Percentiles rank a stretch among this genome's conserved stretches.
Conservation (phyloP, 208 protist species). For the Leishmania mexicana region DNA sequence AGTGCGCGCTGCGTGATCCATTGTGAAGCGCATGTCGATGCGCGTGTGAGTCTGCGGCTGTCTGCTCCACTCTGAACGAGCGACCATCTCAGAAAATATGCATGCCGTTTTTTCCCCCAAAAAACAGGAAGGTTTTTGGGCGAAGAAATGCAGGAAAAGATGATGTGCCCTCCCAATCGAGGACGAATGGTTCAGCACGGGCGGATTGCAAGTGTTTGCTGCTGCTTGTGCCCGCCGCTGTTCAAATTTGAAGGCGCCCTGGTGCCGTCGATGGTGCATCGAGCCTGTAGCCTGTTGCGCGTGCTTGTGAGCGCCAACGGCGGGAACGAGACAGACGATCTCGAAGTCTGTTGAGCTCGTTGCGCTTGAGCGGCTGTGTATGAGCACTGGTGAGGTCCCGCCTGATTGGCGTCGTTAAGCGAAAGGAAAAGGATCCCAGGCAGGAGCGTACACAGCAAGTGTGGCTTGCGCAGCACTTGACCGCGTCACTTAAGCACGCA, state of each 20-base stretch:
- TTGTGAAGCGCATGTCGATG: neutral
- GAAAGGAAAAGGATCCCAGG: neutral
- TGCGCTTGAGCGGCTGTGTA: neutral
- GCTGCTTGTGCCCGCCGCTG: neutral
- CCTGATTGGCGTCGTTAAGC: too few species aligned
- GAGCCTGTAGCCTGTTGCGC: neutral
- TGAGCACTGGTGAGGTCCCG: neutral
- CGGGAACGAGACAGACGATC: neutral
- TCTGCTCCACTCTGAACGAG: neutral
- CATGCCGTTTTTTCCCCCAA: neutral
- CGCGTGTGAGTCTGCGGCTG: neutral
- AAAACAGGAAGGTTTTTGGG: neutral
- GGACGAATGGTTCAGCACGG: neutral
- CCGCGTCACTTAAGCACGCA: too few species aligned
- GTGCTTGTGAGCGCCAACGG: neutral
- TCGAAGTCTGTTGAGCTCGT: neutral
- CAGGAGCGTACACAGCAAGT: neutral
- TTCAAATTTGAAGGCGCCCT: neutral
- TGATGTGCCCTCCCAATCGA: neutral
- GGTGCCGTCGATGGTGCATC: neutral
- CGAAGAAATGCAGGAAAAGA: neutral
- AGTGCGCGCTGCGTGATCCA: neutral
- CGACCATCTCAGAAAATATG: neutral
- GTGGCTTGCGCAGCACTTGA: neutral
- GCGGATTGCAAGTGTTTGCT: neutral